A percentile compares a stretch with the other conserved stretches of the same genome.
phyloP scores from a whole-genome alignment of 768 basidiomycete species.

The Tricholoma flavovirens region DNA sequence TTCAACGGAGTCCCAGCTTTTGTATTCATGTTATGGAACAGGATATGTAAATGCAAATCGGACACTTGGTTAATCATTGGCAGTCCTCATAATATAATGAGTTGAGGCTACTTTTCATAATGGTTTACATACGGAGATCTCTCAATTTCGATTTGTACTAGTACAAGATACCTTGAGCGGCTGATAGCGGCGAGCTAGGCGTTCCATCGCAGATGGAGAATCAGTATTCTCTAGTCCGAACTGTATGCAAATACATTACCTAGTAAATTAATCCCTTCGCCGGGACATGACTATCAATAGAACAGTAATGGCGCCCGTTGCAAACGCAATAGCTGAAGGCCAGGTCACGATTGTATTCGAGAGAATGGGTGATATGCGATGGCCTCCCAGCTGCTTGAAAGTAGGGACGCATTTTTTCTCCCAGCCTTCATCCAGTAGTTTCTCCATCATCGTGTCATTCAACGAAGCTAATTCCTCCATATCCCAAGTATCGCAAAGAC shows the following conservation, averaged over 20 bases:
- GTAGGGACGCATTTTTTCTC: slow-evolving; percentile 51
- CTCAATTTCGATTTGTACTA: too few species aligned
- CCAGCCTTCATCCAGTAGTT: slow-evolving; percentile 83
- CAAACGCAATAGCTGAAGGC: slow-evolving; percentile 33
- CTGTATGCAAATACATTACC: neutral
- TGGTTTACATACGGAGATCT: too few species aligned
- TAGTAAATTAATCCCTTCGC: slow-evolving; percentile 11
- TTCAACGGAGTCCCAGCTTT: slow-evolving; percentile 49
- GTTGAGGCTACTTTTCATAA: neutral
- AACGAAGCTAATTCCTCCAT: slow-evolving; percentile 74
- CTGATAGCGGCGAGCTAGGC: neutral
- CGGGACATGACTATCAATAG: slow-evolving; percentile 18
- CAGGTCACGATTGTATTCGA: slow-evolving; percentile 6
- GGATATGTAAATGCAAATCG: slow-evolving; percentile 90
- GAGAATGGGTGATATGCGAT: neutral
- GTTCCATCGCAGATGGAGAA: neutral
- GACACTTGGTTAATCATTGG: slow-evolving; percentile 42
- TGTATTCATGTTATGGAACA: slow-evolving; percentile 88
- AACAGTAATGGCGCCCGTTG: slow-evolving; percentile 37
- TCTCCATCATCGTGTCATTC: slow-evolving; percentile 58
- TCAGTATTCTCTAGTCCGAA: neutral
- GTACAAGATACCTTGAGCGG: neutral
- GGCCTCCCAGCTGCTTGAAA: slow-evolving; percentile 35
- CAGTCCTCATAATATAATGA: neutral
- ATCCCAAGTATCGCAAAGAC: slow-evolving; percentile 79